Evolutionary conservation across 2,329 filamentous ascomycete genomes (phyloP).

Genomic region (Xylariaceae sp.): DNA sequence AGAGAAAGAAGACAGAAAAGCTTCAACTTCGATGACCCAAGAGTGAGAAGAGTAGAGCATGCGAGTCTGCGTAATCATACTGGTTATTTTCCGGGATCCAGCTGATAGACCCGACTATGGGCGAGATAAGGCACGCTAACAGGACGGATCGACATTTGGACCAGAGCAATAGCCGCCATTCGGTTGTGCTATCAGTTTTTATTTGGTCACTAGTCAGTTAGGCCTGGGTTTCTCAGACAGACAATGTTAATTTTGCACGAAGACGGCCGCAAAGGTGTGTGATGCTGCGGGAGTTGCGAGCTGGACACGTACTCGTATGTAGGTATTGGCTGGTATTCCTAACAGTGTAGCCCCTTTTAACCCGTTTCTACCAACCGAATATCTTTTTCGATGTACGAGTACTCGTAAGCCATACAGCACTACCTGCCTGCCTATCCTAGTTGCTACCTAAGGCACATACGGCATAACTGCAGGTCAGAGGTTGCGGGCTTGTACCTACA

Average conservation of each 20-base stretch:
- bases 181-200: not conserved
- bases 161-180: not conserved
- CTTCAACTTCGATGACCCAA: not conserved
- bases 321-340: not conserved
- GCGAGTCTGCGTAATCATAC: not conserved
- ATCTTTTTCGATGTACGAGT: not conserved
- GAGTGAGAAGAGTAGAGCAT: not conserved
- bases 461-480: too few relatives aligned
- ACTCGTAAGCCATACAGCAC: not conserved
- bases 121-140: not conserved
- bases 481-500: not conserved
- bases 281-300: too few relatives aligned
- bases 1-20: too few relatives aligned
- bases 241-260: not conserved
- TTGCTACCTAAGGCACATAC: too few relatives aligned
- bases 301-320: not conserved
- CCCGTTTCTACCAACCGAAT: not conserved
- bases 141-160: not conserved
- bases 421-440: not conserved
- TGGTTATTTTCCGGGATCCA: not conserved
- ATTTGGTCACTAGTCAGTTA: not conserved
- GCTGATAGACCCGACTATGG: not conserved
- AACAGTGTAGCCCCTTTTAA: not conserved
- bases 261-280: not conserved
- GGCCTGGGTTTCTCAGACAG: not conserved